Percentiles rank a stretch among this genome's conserved stretches.
Evolutionary conservation across 495 filamentous ascomycete genomes (phyloP).

Genomic region (Penicillium tannophilum): DNA sequence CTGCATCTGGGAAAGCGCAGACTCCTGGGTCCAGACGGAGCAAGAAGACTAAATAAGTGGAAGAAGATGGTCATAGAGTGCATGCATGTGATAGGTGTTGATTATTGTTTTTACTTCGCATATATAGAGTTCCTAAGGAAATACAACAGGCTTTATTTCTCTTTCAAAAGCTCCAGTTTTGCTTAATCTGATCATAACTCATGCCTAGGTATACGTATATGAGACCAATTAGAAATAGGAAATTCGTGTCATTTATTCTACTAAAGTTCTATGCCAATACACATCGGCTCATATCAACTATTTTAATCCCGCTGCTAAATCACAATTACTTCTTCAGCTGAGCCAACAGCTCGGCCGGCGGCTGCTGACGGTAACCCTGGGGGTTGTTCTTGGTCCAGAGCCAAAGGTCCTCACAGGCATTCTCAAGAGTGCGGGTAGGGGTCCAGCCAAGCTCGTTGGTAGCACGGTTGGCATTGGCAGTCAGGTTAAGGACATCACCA

Average conservation of each 20-base stretch:
- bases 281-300: conserved; percentile 11
- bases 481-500: conserved; percentile 93
- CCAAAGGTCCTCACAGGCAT: conserved; percentile 94
- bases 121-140: neutral
- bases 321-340: conserved; percentile 60
- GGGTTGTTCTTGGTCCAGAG: conserved; percentile 95
- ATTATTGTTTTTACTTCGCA: neutral
- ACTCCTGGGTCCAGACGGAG: conserved; percentile 47
- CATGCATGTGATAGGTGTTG: neutral
- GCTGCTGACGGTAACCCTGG: conserved; percentile 86
- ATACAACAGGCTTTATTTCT: neutral
- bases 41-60: conserved; percentile 38
- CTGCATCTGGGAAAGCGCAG: conserved; percentile 36
- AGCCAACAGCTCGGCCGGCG: conserved; percentile 80
- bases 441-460: conserved; percentile 92
- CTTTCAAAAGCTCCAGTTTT: neutral
- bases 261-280: conserved; percentile 28
- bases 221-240: conserved; percentile 32
- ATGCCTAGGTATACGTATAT: neutral
- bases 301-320: neutral
- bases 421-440: conserved; percentile 84
- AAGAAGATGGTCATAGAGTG: neutral
- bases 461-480: conserved; percentile 84
- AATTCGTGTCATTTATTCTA: conserved; percentile 47
- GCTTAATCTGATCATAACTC: neutral